phyloP scores from a whole-genome alignment of 2,329 filamentous ascomycete genomes.

The Aureobasidium zeae region DNA sequence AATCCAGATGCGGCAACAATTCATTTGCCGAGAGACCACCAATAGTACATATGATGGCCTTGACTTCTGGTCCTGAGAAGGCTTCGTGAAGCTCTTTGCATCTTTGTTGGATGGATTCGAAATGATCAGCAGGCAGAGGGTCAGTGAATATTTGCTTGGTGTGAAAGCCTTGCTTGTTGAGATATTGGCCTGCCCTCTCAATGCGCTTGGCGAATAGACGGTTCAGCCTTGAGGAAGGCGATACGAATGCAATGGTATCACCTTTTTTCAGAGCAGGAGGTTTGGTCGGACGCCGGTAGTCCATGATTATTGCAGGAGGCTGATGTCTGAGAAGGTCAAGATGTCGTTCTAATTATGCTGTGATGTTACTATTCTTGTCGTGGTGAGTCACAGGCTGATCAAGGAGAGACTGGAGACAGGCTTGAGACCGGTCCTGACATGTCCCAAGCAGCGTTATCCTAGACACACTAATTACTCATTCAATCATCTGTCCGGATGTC shows the following conservation, averaged over 20 bases:
- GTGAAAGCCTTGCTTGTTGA: conserved; percentile 19
- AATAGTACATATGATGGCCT: conserved; percentile 24
- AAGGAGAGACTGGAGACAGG: too few relatives aligned
- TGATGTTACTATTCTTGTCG: too few relatives aligned
- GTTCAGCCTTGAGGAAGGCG: conserved; percentile 26
- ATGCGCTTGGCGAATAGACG: conserved; percentile 19
- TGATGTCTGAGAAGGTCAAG: too few relatives aligned
- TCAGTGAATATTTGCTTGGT: conserved; percentile 20
- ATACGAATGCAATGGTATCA: conserved; percentile 27
- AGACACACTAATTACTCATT: too few relatives aligned
- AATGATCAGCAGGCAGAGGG: conserved; percentile 6
- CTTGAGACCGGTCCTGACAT: too few relatives aligned
- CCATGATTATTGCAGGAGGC: too few relatives aligned
- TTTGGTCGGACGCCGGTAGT: too few relatives aligned
- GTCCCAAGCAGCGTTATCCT: too few relatives aligned
- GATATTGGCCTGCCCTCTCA: conserved; percentile 16
- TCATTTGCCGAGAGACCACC: conserved; percentile 25
- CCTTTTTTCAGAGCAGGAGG: conserved; percentile 14
- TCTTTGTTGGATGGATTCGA: conserved; percentile 16
- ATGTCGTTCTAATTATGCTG: too few relatives aligned
- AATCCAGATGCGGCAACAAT: conserved; percentile 25
- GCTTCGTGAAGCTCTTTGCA: conserved; percentile 22
- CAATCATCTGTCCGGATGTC: too few relatives aligned
- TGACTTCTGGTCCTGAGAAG: conserved; percentile 21
- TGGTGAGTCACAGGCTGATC: too few relatives aligned